A percentile compares a stretch with the other conserved stretches of the same genome.
phyloP scores from a whole-genome alignment of 495 filamentous ascomycete genomes.

The Xylaria nigripes region DNA sequence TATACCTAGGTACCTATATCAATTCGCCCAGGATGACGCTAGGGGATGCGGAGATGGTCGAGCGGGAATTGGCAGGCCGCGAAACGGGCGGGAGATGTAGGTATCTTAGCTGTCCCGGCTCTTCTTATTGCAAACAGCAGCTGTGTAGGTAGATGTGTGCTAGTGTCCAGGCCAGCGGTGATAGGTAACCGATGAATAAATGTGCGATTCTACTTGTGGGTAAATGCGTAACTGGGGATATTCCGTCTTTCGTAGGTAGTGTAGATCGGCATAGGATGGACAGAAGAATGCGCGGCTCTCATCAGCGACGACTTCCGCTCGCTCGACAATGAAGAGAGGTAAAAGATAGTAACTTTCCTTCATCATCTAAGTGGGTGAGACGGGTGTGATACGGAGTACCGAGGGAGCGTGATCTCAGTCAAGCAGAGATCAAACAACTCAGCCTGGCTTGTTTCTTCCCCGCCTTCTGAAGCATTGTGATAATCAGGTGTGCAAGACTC shows the following conservation, averaged over 20 bases:
- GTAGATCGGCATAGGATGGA: too few relatives aligned
- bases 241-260: too few relatives aligned
- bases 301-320: too few relatives aligned
- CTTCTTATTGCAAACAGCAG: not conserved
- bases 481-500: constrained; percentile 7
- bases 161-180: not conserved
- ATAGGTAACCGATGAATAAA: too few relatives aligned
- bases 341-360: not conserved
- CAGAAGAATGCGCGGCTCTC: too few relatives aligned
- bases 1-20: not conserved
- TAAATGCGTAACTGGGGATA: too few relatives aligned
- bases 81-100: not conserved
- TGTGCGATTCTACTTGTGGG: too few relatives aligned
- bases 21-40: not conserved
- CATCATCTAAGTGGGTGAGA: not conserved
- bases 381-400: not conserved
- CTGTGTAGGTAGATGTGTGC: not conserved
- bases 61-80: not conserved
- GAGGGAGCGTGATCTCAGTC: not conserved
- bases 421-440: not conserved
- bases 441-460: constrained; percentile 1
- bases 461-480: constrained; percentile 1
- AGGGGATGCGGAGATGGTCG: constrained; percentile 3
- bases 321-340: not conserved
- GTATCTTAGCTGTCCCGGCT: not conserved